phyloP scores from a whole-genome alignment of 2,329 filamentous ascomycete species.

The Ophiostoma quercus region DNA sequence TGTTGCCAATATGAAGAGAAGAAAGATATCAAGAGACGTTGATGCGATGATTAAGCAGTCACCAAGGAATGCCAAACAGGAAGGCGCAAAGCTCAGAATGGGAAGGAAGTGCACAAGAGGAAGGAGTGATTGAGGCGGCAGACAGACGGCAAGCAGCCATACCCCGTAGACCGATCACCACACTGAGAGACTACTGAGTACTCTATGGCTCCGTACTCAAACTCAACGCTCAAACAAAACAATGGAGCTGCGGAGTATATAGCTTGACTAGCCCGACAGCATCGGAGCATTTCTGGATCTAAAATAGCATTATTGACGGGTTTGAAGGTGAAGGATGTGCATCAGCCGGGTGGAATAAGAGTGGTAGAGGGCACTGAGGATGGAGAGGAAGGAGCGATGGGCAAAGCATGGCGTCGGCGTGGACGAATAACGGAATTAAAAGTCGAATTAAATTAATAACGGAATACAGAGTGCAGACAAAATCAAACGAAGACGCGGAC shows the following conservation, averaged over 20 bases:
- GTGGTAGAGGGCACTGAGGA: background rate
- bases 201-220: background rate
- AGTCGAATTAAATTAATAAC: background rate
- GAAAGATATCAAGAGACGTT: background rate
- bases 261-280: background rate
- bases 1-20: background rate
- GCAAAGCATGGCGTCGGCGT: background rate
- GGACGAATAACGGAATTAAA: background rate
- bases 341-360: background rate
- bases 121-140: background rate
- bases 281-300: background rate
- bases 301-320: background rate
- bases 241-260: background rate
- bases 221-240: background rate
- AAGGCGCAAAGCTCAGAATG: background rate
- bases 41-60: background rate
- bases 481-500: background rate
- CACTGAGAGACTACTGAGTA: no score
- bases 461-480: background rate
- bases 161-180: no score
- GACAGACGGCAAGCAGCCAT: no score
- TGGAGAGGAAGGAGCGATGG: background rate
- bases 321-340: slow-evolving; percentile 1
- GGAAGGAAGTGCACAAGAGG: background rate
- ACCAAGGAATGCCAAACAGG: background rate